Evolutionary conservation across 1,139 yeast species (phyloP), one percentile per base, ranked within the genome.

Genomic region (Geotrichum cucujoidarum): DNA sequence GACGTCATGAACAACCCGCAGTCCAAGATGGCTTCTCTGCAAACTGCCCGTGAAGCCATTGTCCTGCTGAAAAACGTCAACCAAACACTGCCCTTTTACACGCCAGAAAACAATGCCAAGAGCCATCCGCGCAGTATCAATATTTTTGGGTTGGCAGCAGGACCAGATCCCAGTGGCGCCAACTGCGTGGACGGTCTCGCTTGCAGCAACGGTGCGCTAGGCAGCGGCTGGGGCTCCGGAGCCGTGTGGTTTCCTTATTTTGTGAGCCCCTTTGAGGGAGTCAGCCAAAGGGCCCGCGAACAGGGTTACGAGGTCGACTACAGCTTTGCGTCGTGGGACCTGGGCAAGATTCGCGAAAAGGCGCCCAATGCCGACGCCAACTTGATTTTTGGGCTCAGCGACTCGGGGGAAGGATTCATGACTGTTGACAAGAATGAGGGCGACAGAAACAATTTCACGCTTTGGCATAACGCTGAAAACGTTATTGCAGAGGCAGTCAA

Each of bases 401-500:
- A 69, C 53, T 74, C 83, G 8, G 85, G 84, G 14, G 85, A 80
- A 63, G 83, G 82, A 0, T 77, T 72, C 57, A 68, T 77, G 42
- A 73, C 70, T 53, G 79, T 78, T 31, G 84, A 79, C 56, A 76
- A 73, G 18, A 80, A 79, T 48, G 84, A 84, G n/a, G 27, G 27
- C 10, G 85, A 80, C 58, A 62, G 84, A 31, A 71, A 73, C 56
- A 78, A 80, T 57, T 61, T 72, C 16, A 70, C 81, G 0, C 62
- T 80, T 46, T 80, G 84, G 84, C 76, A 77, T 54, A 77, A 77
- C 55, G 83, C 81, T 2, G 84, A 80, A 54, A 73, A 71, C 41
- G 66, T 78, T 50, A 79, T 80, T 47, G 61, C 67, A 32, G 67
- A 62, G 30, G 71, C 80, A 41, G 76, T 81, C 1, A 69, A 66